A percentile compares a stretch with the other conserved stretches of the same genome.
These are phyloP conservation scores for Globisporangium polare DNA, from an alignment of 352 stramenopile species.

Conservation along the genomic window DNA sequence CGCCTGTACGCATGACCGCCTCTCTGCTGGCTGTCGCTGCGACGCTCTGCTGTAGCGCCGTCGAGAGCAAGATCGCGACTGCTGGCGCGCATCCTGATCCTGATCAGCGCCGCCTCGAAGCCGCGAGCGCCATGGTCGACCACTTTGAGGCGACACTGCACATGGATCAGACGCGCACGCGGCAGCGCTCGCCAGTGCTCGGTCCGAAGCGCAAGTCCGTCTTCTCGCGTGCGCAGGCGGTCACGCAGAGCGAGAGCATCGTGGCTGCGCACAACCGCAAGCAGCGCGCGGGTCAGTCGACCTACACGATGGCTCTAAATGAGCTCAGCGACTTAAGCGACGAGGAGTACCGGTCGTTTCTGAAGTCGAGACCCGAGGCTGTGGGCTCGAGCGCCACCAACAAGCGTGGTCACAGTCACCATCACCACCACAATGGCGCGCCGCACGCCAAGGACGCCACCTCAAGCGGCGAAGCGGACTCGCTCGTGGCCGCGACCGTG, in stretches of 20 bases:
- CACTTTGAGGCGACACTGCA: conserved; percentile 7
- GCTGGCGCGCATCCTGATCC: not conserved
- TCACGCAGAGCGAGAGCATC: conserved; percentile 35
- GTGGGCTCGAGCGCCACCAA: not conserved
- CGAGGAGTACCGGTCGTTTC: conserved; percentile 58
- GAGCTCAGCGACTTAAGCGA: conserved; percentile 63
- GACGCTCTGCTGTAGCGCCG: not conserved
- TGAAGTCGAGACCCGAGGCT: conserved; percentile 41
- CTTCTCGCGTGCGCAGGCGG: conserved; percentile 33
- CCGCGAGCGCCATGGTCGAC: conserved; percentile 4
- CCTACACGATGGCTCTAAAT: conserved; percentile 62
- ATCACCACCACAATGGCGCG: not conserved
- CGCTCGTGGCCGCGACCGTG: conserved; percentile 12
- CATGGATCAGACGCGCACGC: conserved; percentile 3
- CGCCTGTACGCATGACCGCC: not conserved
- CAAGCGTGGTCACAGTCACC: not conserved
- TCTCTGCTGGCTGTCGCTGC: not conserved
- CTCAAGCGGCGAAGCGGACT: conserved; percentile 9
- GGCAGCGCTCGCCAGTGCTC: conserved; percentile 20
- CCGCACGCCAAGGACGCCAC: conserved; percentile 5
- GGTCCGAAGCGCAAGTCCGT: conserved; percentile 45
- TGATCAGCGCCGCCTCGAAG: not conserved
- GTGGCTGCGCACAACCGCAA: conserved; percentile 45
- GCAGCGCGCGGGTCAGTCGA: conserved; percentile 30
- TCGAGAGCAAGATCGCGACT: not conserved